phyloP scores from a whole-genome alignment of 495 filamentous ascomycete genomes.

The Cudoniella acicularis region DNA sequence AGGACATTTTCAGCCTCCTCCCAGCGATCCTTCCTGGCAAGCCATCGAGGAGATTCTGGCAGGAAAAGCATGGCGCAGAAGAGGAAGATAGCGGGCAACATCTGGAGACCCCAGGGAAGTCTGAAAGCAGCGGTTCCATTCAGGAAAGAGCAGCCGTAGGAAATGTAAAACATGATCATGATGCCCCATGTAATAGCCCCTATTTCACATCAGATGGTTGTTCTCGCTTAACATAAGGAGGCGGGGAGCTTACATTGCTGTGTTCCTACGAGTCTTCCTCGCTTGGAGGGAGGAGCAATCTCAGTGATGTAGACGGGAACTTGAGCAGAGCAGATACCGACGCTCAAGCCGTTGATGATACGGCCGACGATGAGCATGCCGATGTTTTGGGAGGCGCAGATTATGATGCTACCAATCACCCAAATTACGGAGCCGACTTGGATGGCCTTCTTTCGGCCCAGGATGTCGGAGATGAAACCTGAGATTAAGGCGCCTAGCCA shows the following conservation, averaged over 20 bases:
- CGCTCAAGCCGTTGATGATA: conserved; percentile 70
- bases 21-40: conserved; percentile 70
- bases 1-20: conserved; percentile 64
- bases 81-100: conserved; percentile 64
- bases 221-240: not conserved
- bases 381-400: conserved; percentile 69
- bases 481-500: conserved; percentile 69
- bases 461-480: conserved; percentile 60
- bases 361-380: conserved; percentile 71
- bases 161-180: conserved; percentile 78
- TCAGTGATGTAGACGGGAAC: conserved; percentile 80
- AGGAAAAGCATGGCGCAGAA: conserved; percentile 60
- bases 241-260: conserved; percentile 50
- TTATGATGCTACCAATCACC: conserved; percentile 62
- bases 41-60: conserved; percentile 76
- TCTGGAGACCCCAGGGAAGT: conserved; percentile 74
- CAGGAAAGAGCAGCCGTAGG: conserved; percentile 70
- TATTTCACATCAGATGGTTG: not conserved
- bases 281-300: conserved; percentile 62
- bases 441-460: conserved; percentile 66
- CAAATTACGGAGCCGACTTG: conserved; percentile 61
- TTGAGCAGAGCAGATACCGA: conserved; percentile 76
- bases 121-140: conserved; percentile 58
- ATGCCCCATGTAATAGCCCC: conserved; percentile 80
- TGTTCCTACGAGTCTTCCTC: conserved; percentile 66